Percentiles rank a stretch among this genome's conserved stretches.
Conservation (phyloP, 345 rosid genomes). For the Ceriops tagal region DNA sequence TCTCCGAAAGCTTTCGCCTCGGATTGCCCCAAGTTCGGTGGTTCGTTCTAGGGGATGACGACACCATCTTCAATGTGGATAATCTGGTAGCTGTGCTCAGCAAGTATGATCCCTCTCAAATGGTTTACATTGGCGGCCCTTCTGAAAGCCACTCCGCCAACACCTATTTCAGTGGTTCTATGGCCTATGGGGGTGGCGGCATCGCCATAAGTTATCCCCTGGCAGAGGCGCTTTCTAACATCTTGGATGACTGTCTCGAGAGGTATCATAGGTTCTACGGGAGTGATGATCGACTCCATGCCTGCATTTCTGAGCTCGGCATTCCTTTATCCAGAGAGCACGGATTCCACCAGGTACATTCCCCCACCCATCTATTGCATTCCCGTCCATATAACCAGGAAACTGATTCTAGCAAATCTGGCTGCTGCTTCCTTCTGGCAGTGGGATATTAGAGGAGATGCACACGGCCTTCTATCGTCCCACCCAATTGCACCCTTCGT, state of each 20-base stretch:
- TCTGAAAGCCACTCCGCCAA: conserved; percentile 95
- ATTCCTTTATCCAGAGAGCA: conserved; percentile 76
- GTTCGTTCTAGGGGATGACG: conserved; percentile 91
- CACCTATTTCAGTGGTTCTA: conserved; percentile 71
- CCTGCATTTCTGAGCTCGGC: conserved; percentile 90
- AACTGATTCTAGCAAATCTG: not conserved
- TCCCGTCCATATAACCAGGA: too few species aligned
- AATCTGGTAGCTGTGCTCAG: conserved; percentile 63
- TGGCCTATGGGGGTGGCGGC: conserved; percentile 98
- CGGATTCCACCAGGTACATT: conserved; percentile 85
- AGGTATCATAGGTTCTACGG: conserved; percentile 82
- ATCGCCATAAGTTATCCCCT: conserved; percentile 83
- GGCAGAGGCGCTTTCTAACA: conserved; percentile 60
- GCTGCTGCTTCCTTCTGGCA: conserved; percentile 29
- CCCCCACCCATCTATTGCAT: not conserved
- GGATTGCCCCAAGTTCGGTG: conserved; percentile 60
- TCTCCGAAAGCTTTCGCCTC: conserved; percentile 65
- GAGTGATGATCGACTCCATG: conserved; percentile 89
- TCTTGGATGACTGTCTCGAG: conserved; percentile 70
- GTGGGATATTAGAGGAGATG: conserved; percentile 93
- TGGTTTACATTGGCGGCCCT: conserved; percentile 77
- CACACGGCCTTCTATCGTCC: conserved; percentile 67
- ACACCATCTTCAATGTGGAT: conserved; percentile 70
- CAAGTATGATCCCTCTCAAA: conserved; percentile 71
- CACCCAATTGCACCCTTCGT: conserved; percentile 87